Conservation (phyloP, 2,329 filamentous ascomycete species). For the Penicillium sp. region DNA sequence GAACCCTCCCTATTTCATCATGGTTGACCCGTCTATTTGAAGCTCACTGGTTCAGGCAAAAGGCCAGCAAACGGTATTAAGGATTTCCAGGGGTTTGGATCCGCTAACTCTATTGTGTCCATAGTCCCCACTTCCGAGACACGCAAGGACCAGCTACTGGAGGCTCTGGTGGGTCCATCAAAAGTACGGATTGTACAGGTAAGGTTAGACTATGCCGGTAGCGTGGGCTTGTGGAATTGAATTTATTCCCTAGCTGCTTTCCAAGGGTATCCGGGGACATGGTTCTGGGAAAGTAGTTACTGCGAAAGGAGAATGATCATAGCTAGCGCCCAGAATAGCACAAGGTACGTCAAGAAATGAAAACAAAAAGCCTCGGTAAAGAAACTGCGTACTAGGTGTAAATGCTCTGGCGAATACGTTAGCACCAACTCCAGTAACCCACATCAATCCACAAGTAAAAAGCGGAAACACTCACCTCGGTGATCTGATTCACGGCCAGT, state of each 20-base stretch:
- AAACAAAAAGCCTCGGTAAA: not conserved
- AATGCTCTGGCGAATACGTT: slow-evolving; percentile 28
- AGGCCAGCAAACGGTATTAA: slow-evolving; percentile 2
- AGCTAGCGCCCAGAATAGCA: not conserved
- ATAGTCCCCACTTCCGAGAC: slow-evolving; percentile 3
- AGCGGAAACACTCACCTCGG: slow-evolving; percentile 64
- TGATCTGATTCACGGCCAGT: slow-evolving; percentile 77
- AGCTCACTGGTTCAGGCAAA: not conserved
- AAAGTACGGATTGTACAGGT: not conserved
- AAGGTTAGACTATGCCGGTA: slow-evolving; percentile 1
- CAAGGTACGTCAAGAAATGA: not conserved
- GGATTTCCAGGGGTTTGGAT: slow-evolving; percentile 16
- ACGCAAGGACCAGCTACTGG: slow-evolving; percentile 16
- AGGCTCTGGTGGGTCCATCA: not conserved
- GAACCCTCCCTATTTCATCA: not conserved
- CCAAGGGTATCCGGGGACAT: not conserved
- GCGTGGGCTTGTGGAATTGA: not conserved
- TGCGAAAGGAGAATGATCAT: not conserved
- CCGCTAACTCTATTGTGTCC: slow-evolving; percentile 14
- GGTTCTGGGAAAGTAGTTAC: not conserved
- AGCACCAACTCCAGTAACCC: slow-evolving; percentile 4
- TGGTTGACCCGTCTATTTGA: not conserved
- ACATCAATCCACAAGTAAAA: not conserved
- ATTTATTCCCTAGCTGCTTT: not conserved
- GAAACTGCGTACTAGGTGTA: slow-evolving; percentile 26